phyloP scores from a whole-genome alignment of 768 basidiomycete species.

The Kondoa malvinella region DNA sequence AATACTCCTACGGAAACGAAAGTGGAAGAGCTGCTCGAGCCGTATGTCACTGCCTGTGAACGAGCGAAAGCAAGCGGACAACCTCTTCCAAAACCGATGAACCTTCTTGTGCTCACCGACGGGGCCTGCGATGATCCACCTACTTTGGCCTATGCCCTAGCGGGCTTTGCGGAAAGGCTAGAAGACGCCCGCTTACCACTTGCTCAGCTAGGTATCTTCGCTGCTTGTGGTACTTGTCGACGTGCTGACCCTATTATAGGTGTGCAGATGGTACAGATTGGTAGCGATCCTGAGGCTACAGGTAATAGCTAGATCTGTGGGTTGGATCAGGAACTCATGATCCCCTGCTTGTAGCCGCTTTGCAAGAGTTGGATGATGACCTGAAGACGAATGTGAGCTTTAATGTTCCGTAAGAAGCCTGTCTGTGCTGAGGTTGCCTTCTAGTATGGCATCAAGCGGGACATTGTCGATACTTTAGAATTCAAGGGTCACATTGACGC shows the following conservation, averaged over 20 bases:
- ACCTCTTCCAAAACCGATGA: constrained; percentile 20
- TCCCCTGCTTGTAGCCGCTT: not conserved
- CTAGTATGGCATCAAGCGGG: constrained; percentile 2
- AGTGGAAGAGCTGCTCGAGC: constrained; percentile 20
- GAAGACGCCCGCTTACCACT: constrained; percentile 20
- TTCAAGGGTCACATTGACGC: constrained; percentile 12
- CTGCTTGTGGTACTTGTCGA: no score
- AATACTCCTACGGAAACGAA: constrained; percentile 17
- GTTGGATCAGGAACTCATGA: not conserved
- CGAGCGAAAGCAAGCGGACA: constrained; percentile 7
- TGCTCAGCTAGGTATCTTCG: no score
- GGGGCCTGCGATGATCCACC: constrained; percentile 21
- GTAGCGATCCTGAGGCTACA: constrained; percentile 21
- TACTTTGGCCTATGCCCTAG: constrained; percentile 6
- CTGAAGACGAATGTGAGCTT: constrained; percentile 1
- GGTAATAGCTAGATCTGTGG: not conserved
- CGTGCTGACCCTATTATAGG: no score
- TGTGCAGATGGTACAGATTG: constrained; percentile 24
- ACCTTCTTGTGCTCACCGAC: constrained; percentile 22
- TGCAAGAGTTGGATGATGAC: constrained; percentile 17
- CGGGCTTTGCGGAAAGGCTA: constrained; percentile 22
- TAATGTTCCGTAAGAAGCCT: not conserved
- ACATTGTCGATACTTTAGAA: constrained; percentile 18
- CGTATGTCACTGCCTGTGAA: constrained; percentile 21
- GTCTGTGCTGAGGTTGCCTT: not conserved